These are phyloP conservation scores for Cyclanthera cordifolia DNA, from an alignment of 306 rosid genomes.

Conservation along the genomic window DNA sequence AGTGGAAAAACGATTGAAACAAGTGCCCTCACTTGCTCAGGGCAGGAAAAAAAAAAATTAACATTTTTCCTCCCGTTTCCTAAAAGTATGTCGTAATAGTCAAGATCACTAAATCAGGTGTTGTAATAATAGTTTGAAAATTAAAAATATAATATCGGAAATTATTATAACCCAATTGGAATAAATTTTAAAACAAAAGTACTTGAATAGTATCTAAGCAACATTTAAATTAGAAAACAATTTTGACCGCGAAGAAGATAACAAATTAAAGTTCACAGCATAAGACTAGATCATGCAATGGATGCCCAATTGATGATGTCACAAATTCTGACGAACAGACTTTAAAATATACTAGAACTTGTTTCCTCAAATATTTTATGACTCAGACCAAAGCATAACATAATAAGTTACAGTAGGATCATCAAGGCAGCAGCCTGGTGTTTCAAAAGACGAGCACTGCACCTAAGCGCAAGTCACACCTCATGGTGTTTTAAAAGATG, in stretches of 20 bases:
- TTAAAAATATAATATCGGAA: background rate
- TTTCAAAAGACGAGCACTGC: too few species aligned
- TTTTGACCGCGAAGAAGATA: background rate
- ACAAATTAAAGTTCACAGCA: background rate
- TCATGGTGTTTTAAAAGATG: too few species aligned
- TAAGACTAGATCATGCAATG: background rate
- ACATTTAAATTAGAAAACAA: background rate
- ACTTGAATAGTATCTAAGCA: background rate
- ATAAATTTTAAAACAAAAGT: background rate
- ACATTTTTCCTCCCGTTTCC: background rate
- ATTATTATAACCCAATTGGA: background rate
- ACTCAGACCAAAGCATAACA: background rate
- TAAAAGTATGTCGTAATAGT: background rate
- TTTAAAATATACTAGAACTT: background rate
- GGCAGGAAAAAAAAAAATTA: background rate
- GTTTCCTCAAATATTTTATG: background rate
- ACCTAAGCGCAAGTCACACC: too few species aligned
- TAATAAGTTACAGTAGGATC: background rate
- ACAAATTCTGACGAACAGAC: background rate
- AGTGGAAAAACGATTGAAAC: background rate
- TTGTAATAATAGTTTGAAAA: background rate
- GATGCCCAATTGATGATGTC: background rate
- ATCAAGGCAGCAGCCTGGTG: background rate
- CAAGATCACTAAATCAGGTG: background rate
- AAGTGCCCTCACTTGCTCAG: background rate